Percentiles rank a stretch among this genome's conserved stretches.
These are phyloP conservation scores for Coemansia sp. DNA, from an alignment of 192 early-diverging fungal species.

Conservation along the genomic window DNA sequence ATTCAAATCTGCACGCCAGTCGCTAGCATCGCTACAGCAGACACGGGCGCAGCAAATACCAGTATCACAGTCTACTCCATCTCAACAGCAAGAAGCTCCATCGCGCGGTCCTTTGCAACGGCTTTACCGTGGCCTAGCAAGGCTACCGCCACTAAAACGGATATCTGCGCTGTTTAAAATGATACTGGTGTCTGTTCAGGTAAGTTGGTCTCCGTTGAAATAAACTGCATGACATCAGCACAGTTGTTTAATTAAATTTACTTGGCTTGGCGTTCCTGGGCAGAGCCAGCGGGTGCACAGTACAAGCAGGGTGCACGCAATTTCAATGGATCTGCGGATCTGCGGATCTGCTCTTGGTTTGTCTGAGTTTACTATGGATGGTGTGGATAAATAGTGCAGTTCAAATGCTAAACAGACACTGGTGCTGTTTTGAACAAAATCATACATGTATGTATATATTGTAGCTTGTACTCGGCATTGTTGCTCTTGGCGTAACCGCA, in stretches of 20 bases:
- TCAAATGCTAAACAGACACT: background rate
- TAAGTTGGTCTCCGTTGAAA: background rate
- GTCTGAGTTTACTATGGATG: too few relatives aligned
- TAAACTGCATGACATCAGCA: background rate
- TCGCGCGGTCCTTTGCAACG: conserved; percentile 4
- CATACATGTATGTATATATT: background rate
- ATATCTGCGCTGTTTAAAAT: conserved; percentile 6
- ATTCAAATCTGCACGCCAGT: background rate
- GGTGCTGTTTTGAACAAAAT: background rate
- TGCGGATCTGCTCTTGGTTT: too few relatives aligned
- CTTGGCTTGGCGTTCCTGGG: too few relatives aligned
- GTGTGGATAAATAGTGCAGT: too few relatives aligned
- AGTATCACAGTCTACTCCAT: background rate
- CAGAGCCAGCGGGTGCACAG: too few relatives aligned
- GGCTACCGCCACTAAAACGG: conserved; percentile 10
- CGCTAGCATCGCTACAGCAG: background rate
- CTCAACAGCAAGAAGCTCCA: background rate
- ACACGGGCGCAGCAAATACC: background rate
- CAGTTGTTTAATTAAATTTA: background rate
- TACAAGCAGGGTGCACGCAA: too few relatives aligned
- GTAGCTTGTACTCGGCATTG: conserved; percentile 59
- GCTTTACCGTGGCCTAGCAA: conserved; percentile 9
- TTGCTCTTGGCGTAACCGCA: conserved; percentile 57
- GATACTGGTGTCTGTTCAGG: conserved; percentile 12
- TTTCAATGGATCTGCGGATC: background rate